These are phyloP conservation scores for Geotrichum fermentans DNA, from an alignment of 1,139 yeast genomes.

Conservation along the genomic window DNA sequence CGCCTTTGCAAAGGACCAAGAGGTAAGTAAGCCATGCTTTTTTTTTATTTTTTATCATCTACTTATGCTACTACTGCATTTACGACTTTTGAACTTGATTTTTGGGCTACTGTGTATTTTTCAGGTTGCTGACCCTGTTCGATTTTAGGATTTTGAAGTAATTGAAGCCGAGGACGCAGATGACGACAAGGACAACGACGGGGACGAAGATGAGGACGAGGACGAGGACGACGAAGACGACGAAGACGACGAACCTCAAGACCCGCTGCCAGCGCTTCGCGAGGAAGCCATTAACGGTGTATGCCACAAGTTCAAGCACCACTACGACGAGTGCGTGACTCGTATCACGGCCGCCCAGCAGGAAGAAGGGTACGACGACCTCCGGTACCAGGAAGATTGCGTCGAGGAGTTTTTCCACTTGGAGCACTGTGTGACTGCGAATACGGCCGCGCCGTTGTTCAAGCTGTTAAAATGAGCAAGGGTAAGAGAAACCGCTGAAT, in stretches of 20 bases:
- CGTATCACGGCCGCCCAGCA: conserved; percentile 86
- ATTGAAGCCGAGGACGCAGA: conserved; percentile 22
- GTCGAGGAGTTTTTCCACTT: conserved; percentile 97
- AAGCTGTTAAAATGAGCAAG: conserved; percentile 19
- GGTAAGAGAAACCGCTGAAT: no score
- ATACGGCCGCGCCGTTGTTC: conserved; percentile 90
- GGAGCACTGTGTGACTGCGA: conserved; percentile 87
- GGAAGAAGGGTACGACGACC: conserved; percentile 74
- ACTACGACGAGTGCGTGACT: conserved; percentile 89
- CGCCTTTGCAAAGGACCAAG: no score
- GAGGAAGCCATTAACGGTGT: conserved; percentile 51
- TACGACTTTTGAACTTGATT: no score
- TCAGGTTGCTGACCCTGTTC: no score
- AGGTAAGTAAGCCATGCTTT: no score
- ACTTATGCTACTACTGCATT: no score
- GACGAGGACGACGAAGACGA: conserved; percentile 39
- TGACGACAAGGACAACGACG: conserved; percentile 25
- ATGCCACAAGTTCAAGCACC: conserved; percentile 76
- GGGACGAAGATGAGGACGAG: conserved; percentile 26
- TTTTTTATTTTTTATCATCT: no score
- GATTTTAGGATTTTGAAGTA: no score
- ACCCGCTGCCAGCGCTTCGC: conserved; percentile 33
- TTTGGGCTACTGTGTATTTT: no score
- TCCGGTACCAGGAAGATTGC: conserved; percentile 90
- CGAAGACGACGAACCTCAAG: conserved; percentile 40